Conservation (phyloP, 1,284 basidiomycete species). For the Leccinum laetum region DNA sequence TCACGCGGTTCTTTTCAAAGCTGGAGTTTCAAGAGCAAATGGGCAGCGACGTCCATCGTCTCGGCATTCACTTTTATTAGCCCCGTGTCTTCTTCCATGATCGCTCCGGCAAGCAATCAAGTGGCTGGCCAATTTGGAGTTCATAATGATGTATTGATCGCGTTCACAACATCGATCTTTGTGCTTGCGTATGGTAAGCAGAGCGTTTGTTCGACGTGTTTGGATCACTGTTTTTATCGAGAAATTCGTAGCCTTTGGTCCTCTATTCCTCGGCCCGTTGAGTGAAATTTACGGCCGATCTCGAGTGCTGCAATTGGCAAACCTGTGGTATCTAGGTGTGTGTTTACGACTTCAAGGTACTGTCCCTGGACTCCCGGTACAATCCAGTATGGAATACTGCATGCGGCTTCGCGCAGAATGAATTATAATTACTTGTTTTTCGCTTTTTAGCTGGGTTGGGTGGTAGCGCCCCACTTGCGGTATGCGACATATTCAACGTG, state of each 20-base stretch:
- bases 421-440: constrained; percentile 60
- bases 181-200: constrained; percentile 61
- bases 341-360: neutral
- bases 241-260: constrained; percentile 42
- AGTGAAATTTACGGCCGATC: constrained; percentile 55
- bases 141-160: constrained; percentile 43
- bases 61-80: constrained; percentile 52
- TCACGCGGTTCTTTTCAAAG: constrained; percentile 18
- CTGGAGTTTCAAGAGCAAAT: constrained; percentile 51
- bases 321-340: constrained; percentile 59
- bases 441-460: constrained; percentile 66
- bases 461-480: constrained; percentile 62
- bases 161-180: constrained; percentile 68
- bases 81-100: constrained; percentile 58
- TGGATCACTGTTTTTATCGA: neutral
- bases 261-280: constrained; percentile 54
- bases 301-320: constrained; percentile 48
- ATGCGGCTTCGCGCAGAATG: constrained; percentile 64
- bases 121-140: constrained; percentile 59
- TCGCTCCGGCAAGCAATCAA: constrained; percentile 61
- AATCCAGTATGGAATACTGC: constrained; percentile 60
- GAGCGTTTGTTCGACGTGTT: neutral
- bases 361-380: neutral
- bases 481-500: constrained; percentile 31
- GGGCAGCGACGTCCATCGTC: constrained; percentile 48